Conservation (phyloP, 768 basidiomycete species). For the Trametes villosa region DNA sequence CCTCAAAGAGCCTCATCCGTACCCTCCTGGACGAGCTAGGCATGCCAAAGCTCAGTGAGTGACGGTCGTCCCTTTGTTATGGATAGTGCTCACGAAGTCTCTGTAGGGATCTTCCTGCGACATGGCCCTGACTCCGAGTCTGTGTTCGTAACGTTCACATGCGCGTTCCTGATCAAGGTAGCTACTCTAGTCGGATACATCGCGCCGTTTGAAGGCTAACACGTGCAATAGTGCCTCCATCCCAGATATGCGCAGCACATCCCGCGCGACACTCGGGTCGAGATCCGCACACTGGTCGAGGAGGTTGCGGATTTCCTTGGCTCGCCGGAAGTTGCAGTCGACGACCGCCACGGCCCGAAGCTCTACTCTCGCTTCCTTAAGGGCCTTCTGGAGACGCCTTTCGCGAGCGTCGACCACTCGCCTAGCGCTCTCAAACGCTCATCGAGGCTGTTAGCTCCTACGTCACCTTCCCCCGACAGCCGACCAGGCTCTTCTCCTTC, state of each 20-base stretch:
- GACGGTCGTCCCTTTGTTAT: no score
- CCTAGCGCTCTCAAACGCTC: slow-evolving; percentile 14
- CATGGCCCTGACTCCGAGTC: slow-evolving; percentile 82
- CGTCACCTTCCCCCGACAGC: slow-evolving; percentile 3
- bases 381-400: slow-evolving; percentile 56
- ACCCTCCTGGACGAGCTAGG: slow-evolving; percentile 39
- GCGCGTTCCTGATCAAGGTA: slow-evolving; percentile 83
- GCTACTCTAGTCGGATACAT: background rate
- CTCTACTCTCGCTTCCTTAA: slow-evolving; percentile 81
- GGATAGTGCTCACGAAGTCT: background rate
- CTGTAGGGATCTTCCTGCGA: slow-evolving; percentile 57
- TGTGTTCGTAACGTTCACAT: slow-evolving; percentile 80
- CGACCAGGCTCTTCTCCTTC: slow-evolving; percentile 8
- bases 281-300: slow-evolving; percentile 67
- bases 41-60: slow-evolving; percentile 25
- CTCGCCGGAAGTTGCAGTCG: slow-evolving; percentile 73
- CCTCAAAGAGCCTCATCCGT: slow-evolving; percentile 31
- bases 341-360: slow-evolving; percentile 81
- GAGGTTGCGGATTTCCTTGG: slow-evolving; percentile 68
- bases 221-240: slow-evolving; percentile 65
- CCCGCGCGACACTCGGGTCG: slow-evolving; percentile 56
- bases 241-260: slow-evolving; percentile 72
- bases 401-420: slow-evolving; percentile 26
- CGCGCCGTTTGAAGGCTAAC: background rate
- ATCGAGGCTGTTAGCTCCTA: background rate